Conservation (phyloP, 768 basidiomycete species). For the Macrolepiota dolichaula region DNA sequence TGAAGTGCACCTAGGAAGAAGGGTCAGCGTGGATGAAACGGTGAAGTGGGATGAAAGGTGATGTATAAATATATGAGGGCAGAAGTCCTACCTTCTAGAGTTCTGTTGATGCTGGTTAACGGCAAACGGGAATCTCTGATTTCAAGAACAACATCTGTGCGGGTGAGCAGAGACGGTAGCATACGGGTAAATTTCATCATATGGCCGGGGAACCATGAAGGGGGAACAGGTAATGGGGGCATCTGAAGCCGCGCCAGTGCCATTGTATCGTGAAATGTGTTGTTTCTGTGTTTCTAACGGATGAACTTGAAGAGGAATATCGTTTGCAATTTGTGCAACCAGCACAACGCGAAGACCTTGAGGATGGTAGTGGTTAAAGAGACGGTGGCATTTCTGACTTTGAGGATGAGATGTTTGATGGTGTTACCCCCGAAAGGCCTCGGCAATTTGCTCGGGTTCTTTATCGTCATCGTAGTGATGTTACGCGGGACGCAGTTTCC, state of each 20-base stretch:
- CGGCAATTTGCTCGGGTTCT: constrained; percentile 1
- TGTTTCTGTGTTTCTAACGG: not conserved
- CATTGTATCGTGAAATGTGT: constrained; percentile 20
- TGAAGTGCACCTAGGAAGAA: constrained; percentile 49
- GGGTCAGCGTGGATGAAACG: constrained; percentile 6
- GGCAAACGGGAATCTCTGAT: constrained; percentile 91
- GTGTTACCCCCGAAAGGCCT: constrained; percentile 3
- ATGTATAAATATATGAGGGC: constrained; percentile 21
- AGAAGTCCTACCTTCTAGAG: constrained; percentile 65
- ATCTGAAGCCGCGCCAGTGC: constrained; percentile 32
- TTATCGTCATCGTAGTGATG: not conserved
- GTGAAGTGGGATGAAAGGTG: too few relatives aligned
- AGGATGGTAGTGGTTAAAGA: not conserved
- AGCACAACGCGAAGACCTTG: not conserved
- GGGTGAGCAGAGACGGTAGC: constrained; percentile 72
- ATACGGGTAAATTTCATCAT: constrained; percentile 85
- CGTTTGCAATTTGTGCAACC: not conserved
- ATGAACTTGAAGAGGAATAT: not conserved
- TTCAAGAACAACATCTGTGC: constrained; percentile 91
- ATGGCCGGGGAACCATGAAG: constrained; percentile 96
- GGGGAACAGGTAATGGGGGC: constrained; percentile 58
- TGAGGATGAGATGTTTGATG: constrained; percentile 8
- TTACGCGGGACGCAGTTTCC: not conserved
- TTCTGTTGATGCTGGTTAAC: constrained; percentile 89
- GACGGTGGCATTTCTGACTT: not conserved